phyloP scores from a whole-genome alignment of 306 rosid species.

The Rosa multiflora region DNA sequence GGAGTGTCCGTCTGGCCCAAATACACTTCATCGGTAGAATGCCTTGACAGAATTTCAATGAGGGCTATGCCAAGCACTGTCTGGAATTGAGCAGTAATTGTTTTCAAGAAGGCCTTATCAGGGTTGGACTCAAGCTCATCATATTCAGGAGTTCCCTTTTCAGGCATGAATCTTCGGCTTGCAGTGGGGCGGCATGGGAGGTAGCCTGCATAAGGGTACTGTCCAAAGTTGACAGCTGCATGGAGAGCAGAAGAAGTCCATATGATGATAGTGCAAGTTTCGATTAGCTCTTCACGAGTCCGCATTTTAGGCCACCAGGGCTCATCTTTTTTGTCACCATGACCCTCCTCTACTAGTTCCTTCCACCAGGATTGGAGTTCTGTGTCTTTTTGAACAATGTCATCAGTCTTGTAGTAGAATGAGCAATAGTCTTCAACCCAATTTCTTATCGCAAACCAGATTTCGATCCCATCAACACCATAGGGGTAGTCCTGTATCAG shows the following conservation, averaged over 20 bases:
- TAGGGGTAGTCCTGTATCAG: slow-evolving; percentile 64
- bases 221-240: slow-evolving; percentile 70
- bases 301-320: slow-evolving; percentile 64
- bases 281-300: slow-evolving; percentile 39
- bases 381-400: slow-evolving; percentile 36
- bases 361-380: slow-evolving; percentile 74
- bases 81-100: slow-evolving; percentile 55
- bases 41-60: slow-evolving; percentile 64
- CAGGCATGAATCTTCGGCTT: slow-evolving; percentile 57
- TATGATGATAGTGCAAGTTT: slow-evolving; percentile 43
- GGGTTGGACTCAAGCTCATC: slow-evolving; percentile 45
- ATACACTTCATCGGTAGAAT: slow-evolving; percentile 55
- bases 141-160: slow-evolving; percentile 50
- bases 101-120: slow-evolving; percentile 43
- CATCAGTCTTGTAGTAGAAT: slow-evolving; percentile 49
- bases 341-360: slow-evolving; percentile 52
- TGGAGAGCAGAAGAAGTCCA: slow-evolving; percentile 79
- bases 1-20: slow-evolving; percentile 52
- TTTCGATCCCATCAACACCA: slow-evolving; percentile 56
- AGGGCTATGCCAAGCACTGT: slow-evolving; percentile 48
- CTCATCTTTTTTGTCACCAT: slow-evolving; percentile 52
- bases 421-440: slow-evolving; percentile 60
- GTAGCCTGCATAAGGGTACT: slow-evolving; percentile 69
- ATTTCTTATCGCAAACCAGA: slow-evolving; percentile 53
- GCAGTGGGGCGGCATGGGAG: slow-evolving; percentile 65